Base-by-base conservation (phyloP, 2,329 filamentous ascomycete genomes). In the Thielaviopsis punctulata region DNA sequence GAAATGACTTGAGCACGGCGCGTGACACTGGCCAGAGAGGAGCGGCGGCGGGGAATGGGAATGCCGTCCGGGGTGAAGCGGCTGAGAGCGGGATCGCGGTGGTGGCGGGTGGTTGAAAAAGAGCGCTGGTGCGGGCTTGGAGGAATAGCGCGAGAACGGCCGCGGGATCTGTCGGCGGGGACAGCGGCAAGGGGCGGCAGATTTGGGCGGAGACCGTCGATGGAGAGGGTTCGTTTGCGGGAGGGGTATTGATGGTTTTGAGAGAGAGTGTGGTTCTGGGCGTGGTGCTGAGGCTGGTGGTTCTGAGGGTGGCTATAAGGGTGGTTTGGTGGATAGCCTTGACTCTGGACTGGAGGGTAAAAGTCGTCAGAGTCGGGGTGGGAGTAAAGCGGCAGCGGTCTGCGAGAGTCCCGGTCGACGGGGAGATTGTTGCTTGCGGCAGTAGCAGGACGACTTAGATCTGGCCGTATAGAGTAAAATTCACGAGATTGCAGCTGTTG, bases 321-420 rank as follows among this genome's bases (percentile, higher is more conserved):
- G 22, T 51, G 48, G 48, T 54, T 39, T 61, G 57, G 15, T 56
- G 58, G 30, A 59, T 53, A 51, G 46, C 4, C 45, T 41, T 7
- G 55, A 13, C 15, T 53, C 51, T 15, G 30, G 30, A 12, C 45
- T 21, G 48, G 23, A 41, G 56, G 49, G 45, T 18, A 45, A 4
- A 12, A 9, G 53, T 41, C 4, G 41, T 19, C 13, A 58, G 51
- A 10, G 22, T 58, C 24, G 61, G 59, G 30, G 58, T 33, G 30
- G 9, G 30, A 51, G 52, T 71, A 72, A 13, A 72, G 58, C 48
- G 67, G 66, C n/a, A n/a, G n/a, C n/a, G n/a, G n/a, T 58, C 64
- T 68, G 36, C 68, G 62, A n/a, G 65, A 66, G 5, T 65, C 63
- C 49, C 66, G 63, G 58, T 64, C 67, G 49, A 71, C 67, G 7